Base-by-base conservation (phyloP, 73 alveolate genomes). In the Diophrys sp. region DNA sequence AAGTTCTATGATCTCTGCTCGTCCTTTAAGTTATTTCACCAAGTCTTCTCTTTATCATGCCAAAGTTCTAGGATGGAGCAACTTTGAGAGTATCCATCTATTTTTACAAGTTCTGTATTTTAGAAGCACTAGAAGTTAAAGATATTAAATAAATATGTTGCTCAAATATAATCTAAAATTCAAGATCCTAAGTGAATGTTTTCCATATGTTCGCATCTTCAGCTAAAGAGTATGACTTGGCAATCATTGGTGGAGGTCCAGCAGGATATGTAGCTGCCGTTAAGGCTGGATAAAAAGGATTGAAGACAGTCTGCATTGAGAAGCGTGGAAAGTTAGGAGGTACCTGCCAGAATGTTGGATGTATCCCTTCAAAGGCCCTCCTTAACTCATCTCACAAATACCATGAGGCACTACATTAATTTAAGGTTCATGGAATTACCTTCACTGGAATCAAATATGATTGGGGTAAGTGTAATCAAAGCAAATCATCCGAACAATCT, bases 251-350 rank as follows among this genome's bases (percentile, higher is more conserved):
- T 28, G 98, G 96, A 28, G 98, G 98, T 71, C 98, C 98, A 71
- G 98, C 97, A 67, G 98, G 98, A 29, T 88, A 82, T 79, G 98
- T 94, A 62, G 98, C 98, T 14, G 99, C 98, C 14, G 95, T 96
- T 84, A 96, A 96, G 85, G 98, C 98, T n/a, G 98, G 94, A 11
- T 90, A 96, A 89, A 79, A 85, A 69, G 99, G 99, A 53, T 76
- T 96, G 69, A 96, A 96, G 94, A 95, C 98, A 0, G 98, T 92
- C 30, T 95, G 98, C 89, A 83, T 96, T 70, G 99, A 96, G 86
- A 93, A 93, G 90, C 86, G 99, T 79, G 98, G 98, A 2, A 57
- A 95, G 1, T 87, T 96, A 1, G 99, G 99, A 23, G 99, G 99
- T 67, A 96, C 99, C n/a, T 96, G 99, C 89, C 86, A 95, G 67